Conservation (phyloP, 2,329 filamentous ascomycete species). For the Calonectria naviculata region DNA sequence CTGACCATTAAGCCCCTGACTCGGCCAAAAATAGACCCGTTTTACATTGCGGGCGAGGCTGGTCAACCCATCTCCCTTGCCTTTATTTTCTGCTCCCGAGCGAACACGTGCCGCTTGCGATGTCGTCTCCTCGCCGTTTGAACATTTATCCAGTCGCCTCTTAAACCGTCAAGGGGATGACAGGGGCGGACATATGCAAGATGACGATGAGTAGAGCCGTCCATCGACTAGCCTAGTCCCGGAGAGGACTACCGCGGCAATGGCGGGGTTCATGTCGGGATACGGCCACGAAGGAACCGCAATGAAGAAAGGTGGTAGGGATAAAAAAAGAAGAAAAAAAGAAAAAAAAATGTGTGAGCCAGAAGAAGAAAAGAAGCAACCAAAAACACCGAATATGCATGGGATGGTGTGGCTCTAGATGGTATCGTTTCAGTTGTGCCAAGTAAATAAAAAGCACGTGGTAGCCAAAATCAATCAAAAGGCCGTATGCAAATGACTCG, state of each 20-base stretch:
- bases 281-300: conserved; percentile 17
- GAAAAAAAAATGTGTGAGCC: conserved; percentile 23
- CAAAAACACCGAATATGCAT: conserved; percentile 45
- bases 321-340: conserved; percentile 24
- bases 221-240: conserved; percentile 8
- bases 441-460: conserved; percentile 28
- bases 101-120: neutral
- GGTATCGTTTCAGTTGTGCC: conserved; percentile 40
- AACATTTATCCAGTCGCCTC: neutral
- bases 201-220: conserved; percentile 4
- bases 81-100: neutral
- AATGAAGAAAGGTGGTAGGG: conserved; percentile 12
- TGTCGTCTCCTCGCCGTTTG: neutral
- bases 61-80: neutral
- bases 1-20: neutral
- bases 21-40: neutral
- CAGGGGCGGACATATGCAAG: neutral
- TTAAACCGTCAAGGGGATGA: neutral
- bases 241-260: conserved; percentile 17
- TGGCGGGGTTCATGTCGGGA: conserved; percentile 20
- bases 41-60: neutral
- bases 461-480: conserved; percentile 41
- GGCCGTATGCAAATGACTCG: conserved; percentile 43
- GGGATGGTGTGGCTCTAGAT: conserved; percentile 41
- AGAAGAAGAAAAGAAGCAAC: conserved; percentile 22